A percentile compares a stretch with the other conserved stretches of the same genome.
phyloP scores from a whole-genome alignment of 352 stramenopile species.

The Phytophthora cryptogea region DNA sequence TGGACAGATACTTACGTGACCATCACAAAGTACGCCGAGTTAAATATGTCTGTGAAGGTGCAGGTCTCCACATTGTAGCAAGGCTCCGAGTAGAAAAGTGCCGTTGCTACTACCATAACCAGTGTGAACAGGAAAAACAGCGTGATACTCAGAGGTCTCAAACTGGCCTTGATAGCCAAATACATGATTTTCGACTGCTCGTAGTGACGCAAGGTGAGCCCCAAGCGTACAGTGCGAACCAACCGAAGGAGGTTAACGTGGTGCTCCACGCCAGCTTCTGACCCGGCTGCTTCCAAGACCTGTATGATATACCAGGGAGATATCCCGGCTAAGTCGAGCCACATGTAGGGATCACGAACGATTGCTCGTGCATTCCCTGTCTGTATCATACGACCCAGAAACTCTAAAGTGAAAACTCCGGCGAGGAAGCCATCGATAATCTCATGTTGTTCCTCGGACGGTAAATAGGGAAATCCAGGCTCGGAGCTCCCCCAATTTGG shows the following conservation, averaged over 20 bases:
- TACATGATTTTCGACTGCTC: slow-evolving; percentile 68
- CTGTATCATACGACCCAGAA: slow-evolving; percentile 39
- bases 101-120: slow-evolving; percentile 74
- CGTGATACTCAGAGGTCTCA: slow-evolving; percentile 61
- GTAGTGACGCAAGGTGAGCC: slow-evolving; percentile 55
- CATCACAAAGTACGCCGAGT: slow-evolving; percentile 85
- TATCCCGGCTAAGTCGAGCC: slow-evolving; percentile 60
- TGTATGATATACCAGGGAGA: slow-evolving; percentile 60
- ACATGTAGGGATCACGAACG: slow-evolving; percentile 46
- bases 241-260: slow-evolving; percentile 51
- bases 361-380: slow-evolving; percentile 35
- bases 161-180: slow-evolving; percentile 54
- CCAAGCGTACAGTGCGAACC: slow-evolving; percentile 56
- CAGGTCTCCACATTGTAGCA: slow-evolving; percentile 81
- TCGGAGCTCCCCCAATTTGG: slow-evolving; percentile 52
- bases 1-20: slow-evolving; percentile 62
- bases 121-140: slow-evolving; percentile 82
- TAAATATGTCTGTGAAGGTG: slow-evolving; percentile 85
- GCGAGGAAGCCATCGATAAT: slow-evolving; percentile 47
- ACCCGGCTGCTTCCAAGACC: slow-evolving; percentile 12
- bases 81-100: slow-evolving; percentile 76
- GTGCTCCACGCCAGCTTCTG: slow-evolving; percentile 20
- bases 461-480: slow-evolving; percentile 66
- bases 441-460: slow-evolving; percentile 37
- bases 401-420: slow-evolving; percentile 61